Conservation (phyloP, 2,329 filamentous ascomycete genomes). For the Zymoseptoria crescenta region DNA sequence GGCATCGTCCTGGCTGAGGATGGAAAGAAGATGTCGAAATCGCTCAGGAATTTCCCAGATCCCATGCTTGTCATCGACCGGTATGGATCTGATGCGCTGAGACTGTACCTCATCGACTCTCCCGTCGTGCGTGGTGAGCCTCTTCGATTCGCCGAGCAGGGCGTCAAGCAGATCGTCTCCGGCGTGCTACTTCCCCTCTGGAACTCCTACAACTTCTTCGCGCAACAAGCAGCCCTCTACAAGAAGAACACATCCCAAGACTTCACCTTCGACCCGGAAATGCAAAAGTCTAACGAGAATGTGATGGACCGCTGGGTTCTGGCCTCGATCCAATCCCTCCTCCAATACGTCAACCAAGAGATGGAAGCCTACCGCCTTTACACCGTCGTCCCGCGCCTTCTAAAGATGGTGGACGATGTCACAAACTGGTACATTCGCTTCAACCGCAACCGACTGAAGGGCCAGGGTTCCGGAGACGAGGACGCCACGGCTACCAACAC, state of each 20-base stretch:
- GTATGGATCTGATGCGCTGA: conserved; percentile 85
- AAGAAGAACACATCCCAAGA: conserved; percentile 77
- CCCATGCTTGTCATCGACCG: conserved; percentile 73
- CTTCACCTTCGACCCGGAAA: conserved; percentile 68
- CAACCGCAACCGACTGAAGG: conserved; percentile 85
- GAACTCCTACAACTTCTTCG: conserved; percentile 97
- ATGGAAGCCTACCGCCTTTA: conserved; percentile 70
- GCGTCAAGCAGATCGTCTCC: conserved; percentile 89
- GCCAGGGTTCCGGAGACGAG: conserved; percentile 32
- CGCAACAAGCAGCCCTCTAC: conserved; percentile 73
- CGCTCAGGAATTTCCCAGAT: conserved; percentile 92
- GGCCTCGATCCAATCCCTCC: conserved; percentile 80
- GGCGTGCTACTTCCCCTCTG: conserved; percentile 85
- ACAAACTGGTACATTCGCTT: conserved; percentile 99
- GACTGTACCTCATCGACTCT: conserved; percentile 94
- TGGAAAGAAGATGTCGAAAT: conserved; percentile 98
- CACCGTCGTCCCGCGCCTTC: conserved; percentile 78
- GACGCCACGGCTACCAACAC: conserved; percentile 63
- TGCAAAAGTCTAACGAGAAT: conserved; percentile 71
- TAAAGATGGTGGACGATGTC: conserved; percentile 72
- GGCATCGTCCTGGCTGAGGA: conserved; percentile 90
- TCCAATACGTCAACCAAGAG: conserved; percentile 87
- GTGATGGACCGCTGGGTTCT: conserved; percentile 97
- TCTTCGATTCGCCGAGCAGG: conserved; percentile 80
- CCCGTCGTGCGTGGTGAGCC: conserved; percentile 89